Evolutionary conservation across 148 eudicot species (phyloP).

Genomic region (Pharnaceum exiguum): DNA sequence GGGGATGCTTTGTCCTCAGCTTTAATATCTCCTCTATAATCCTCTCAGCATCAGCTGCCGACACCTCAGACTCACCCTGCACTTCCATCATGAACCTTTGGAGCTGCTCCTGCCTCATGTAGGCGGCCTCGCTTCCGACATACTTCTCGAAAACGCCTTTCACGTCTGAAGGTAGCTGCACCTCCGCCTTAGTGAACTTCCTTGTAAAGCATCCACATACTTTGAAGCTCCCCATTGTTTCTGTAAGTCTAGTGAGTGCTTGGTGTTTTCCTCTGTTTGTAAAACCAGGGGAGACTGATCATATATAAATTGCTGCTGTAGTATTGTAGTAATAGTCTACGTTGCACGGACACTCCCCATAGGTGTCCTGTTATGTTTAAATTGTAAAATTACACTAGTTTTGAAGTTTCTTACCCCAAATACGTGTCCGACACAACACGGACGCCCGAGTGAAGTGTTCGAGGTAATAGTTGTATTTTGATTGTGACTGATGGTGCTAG

Average conservation of each 20-base stretch:
- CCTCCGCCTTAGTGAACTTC: constrained; percentile 14
- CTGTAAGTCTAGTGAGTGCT: neutral
- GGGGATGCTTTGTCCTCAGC: constrained; percentile 14
- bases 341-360: too few species aligned
- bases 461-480: too few species aligned
- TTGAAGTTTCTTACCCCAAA: too few species aligned
- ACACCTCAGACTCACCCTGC: constrained; percentile 3
- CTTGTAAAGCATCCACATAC: constrained; percentile 24
- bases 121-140: constrained; percentile 14
- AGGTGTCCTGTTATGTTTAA: too few species aligned
- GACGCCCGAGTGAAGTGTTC: too few species aligned
- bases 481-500: too few species aligned
- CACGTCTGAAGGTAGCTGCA: constrained; percentile 18
- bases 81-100: constrained; percentile 13
- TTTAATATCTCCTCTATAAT: constrained; percentile 16
- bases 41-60: constrained; percentile 13
- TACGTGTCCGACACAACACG: too few species aligned
- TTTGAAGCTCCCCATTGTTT: constrained; percentile 21
- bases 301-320: too few species aligned
- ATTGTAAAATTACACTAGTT: too few species aligned
- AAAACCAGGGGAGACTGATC: too few species aligned
- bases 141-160: constrained; percentile 13
- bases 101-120: constrained; percentile 22
- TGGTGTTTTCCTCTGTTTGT: neutral
- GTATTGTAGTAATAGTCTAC: too few species aligned